phyloP scores from a whole-genome alignment of 768 basidiomycete species.

The Mycena vitilis region DNA sequence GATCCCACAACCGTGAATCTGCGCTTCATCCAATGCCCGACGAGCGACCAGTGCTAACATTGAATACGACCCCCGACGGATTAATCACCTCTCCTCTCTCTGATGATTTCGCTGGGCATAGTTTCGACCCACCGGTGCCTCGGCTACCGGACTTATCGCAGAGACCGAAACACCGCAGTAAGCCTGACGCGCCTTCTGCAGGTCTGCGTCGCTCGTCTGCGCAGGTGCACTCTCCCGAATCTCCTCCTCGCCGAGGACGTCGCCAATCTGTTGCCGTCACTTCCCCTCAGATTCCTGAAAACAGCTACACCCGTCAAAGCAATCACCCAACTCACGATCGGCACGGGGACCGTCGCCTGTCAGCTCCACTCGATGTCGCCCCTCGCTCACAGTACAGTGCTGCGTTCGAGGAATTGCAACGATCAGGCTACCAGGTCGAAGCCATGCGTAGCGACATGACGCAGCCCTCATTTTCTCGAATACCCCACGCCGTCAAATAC shows the following conservation, averaged over 20 bases:
- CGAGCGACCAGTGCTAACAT: conserved; percentile 22
- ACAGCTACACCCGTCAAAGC: conserved; percentile 20
- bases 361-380: conserved; percentile 18
- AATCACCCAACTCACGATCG: conserved; percentile 3
- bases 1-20: conserved; percentile 30
- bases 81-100: conserved; percentile 21
- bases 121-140: conserved; percentile 15
- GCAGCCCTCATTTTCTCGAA: conserved; percentile 32
- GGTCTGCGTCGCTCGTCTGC: conserved; percentile 38
- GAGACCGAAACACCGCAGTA: conserved; percentile 5
- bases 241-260: conserved; percentile 26
- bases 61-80: conserved; percentile 25
- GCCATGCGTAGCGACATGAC: conserved; percentile 35
- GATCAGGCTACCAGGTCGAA: conserved; percentile 27
- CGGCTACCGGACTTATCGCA: conserved; percentile 18
- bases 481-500: conserved; percentile 26
- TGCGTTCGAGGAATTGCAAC: conserved; percentile 22
- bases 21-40: conserved; percentile 16
- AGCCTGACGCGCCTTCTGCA: conserved; percentile 1
- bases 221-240: conserved; percentile 34
- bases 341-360: conserved; percentile 14
- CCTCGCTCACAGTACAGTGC: conserved; percentile 13
- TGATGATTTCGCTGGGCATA: conserved; percentile 19
- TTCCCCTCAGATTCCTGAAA: conserved; percentile 31
- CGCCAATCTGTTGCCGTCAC: conserved; percentile 28